Evolutionary conservation across 257 asterid genomes (phyloP).

Genomic region (Capsicum pubescens): DNA sequence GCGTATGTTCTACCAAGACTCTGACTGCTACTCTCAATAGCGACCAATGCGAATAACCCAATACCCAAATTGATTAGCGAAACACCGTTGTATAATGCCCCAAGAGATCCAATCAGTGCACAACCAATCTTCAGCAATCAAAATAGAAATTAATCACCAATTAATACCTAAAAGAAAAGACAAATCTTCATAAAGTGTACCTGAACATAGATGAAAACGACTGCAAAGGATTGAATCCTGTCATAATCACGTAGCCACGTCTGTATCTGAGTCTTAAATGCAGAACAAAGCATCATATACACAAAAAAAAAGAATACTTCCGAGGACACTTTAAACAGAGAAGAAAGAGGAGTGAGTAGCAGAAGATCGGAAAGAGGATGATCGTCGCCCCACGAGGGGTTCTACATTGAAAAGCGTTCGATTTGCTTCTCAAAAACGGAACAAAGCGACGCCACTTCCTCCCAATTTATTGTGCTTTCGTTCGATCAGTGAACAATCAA

Average conservation of each 20-base stretch:
- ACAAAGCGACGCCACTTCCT: neutral
- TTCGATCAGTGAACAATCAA: neutral
- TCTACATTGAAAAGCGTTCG: conserved; percentile 30
- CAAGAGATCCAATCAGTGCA: conserved; percentile 90
- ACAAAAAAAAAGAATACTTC: neutral
- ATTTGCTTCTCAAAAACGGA: conserved; percentile 18
- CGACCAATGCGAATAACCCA: conserved; percentile 84
- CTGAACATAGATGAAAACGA: conserved; percentile 73
- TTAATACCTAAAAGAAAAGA: neutral
- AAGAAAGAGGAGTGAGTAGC: neutral
- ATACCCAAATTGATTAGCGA: conserved; percentile 70
- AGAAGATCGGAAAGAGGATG: neutral
- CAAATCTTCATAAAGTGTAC: conserved; percentile 27
- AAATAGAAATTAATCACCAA: conserved; percentile 11
- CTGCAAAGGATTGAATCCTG: conserved; percentile 80
- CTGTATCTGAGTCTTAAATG: conserved; percentile 60
- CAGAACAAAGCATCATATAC: conserved; percentile 69
- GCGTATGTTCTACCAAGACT: conserved; percentile 89
- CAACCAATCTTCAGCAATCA: conserved; percentile 60
- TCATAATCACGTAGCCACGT: conserved; percentile 87
- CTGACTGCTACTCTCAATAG: conserved; percentile 93
- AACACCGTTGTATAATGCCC: conserved; percentile 80
- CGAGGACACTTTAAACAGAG: neutral
- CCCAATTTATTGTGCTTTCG: neutral
- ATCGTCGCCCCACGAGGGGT: neutral